Evolutionary conservation across 225 moss, liverwort and hornwort species (phyloP), one percentile per base, ranked within the genome.

Genomic region (Bryoerythrophyllum caledonicum): DNA sequence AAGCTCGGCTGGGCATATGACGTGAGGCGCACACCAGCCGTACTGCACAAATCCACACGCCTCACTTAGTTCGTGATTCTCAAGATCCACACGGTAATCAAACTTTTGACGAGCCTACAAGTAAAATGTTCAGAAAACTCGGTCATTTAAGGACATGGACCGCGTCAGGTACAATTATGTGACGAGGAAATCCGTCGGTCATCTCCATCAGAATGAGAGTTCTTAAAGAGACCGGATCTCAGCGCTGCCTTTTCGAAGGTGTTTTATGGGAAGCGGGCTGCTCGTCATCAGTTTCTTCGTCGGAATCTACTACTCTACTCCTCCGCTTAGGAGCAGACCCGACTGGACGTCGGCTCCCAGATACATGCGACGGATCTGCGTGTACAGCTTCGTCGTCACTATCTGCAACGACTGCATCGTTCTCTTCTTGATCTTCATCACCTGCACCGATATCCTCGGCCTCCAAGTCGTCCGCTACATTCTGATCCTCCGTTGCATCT

Each of bases 261-360:
- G 67, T 67, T 70, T 76, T 73, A 49, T 37, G 72, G 40, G 79
- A 62, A 79, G 51, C 81, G 68, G 71, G 76, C 68, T 80, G 76
- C 71, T 87, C 84, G 44, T 72, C 84, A 77, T 82, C 84, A 68
- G 87, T 72, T 64, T 78, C 87, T 15, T 71, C 60, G 41, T 82
- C 84, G 32, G 87, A 82, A 46, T 72, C 82, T 60, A 80, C 67
- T 58, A 87, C 75, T 82, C 87, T 79, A 53, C 28, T 72, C 48
- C 64, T 79, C 63, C 82, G 84, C 53, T 77, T 76, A 23, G 58
- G 74, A 52, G 41, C 65, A 66, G 79, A 41, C 32, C 67, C 84
- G 21, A 10, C 8, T 16, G 76, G 56, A 44, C 2, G 74, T 74
- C 64, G 74, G 59, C 75, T 74, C 78, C 74, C 71, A 60, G 87